Conservation (phyloP, 2,329 filamentous ascomycete genomes). For the Gyromitra esculenta region DNA sequence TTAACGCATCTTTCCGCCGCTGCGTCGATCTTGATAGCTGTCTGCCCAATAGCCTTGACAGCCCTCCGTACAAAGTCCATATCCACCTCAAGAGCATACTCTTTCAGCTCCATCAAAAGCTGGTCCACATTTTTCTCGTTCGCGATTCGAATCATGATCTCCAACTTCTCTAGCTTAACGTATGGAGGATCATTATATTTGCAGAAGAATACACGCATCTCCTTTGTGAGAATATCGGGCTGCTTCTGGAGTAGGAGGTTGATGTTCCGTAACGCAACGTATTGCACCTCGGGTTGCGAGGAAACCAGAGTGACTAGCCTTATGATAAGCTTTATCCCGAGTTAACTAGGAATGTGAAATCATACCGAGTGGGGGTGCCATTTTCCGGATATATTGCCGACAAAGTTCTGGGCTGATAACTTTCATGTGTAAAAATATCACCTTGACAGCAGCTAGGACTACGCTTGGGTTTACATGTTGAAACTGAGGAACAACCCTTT, state of each 20-base stretch:
- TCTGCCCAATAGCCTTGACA: constrained; percentile 95
- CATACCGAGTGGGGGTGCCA: constrained; percentile 91
- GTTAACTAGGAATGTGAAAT: not conserved
- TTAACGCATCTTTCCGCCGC: constrained; percentile 96
- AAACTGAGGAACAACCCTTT: constrained; percentile 94
- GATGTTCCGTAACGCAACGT: constrained; percentile 95
- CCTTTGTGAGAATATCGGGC: constrained; percentile 95
- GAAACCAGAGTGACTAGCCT: constrained; percentile 86
- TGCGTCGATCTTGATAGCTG: constrained; percentile 97
- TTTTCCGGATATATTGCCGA: constrained; percentile 93
- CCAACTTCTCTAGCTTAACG: constrained; percentile 95
- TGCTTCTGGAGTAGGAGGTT: constrained; percentile 95
- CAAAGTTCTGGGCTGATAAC: constrained; percentile 79
- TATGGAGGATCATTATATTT: constrained; percentile 99
- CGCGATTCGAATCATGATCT: constrained; percentile 99
- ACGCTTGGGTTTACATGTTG: constrained; percentile 98
- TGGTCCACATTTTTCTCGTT: constrained; percentile 98
- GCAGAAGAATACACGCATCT: constrained; percentile 98
- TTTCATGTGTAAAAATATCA: constrained; percentile 96
- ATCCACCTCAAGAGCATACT: constrained; percentile 97
- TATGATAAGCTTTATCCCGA: constrained; percentile 24
- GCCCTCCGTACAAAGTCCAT: constrained; percentile 98
- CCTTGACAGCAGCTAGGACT: constrained; percentile 95
- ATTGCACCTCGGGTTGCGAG: constrained; percentile 95
- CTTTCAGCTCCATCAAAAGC: constrained; percentile 90